phyloP scores from a whole-genome alignment of 2,329 filamentous ascomycete genomes.

The Fusarium avenaceum region DNA sequence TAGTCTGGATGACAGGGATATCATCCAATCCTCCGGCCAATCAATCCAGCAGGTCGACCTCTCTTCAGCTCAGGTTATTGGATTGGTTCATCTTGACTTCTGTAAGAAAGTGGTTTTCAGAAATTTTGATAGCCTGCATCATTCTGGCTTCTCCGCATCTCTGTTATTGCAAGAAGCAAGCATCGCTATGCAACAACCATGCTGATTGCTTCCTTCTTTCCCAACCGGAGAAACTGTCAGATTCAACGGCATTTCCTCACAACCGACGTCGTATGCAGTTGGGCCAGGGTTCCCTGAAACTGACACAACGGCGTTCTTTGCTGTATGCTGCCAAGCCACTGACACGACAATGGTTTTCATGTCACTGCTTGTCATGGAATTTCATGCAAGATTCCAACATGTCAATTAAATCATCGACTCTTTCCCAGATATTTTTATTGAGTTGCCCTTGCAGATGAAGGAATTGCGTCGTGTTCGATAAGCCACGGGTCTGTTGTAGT shows the following conservation, averaged over 20 bases:
- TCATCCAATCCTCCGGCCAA: slow-evolving; percentile 16
- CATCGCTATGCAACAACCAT: slow-evolving; percentile 1
- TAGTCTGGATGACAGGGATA: slow-evolving; percentile 13
- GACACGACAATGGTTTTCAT: slow-evolving; percentile 13
- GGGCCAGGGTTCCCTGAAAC: slow-evolving; percentile 42
- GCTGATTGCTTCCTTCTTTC: neutral
- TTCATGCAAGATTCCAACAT: slow-evolving; percentile 10
- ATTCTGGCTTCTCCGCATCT: slow-evolving; percentile 9
- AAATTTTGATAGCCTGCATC: slow-evolving; percentile 1
- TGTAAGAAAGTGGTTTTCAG: slow-evolving; percentile 3
- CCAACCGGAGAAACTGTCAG: neutral
- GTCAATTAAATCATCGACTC: slow-evolving; percentile 23
- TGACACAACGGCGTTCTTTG: slow-evolving; percentile 39
- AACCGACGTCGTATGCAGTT: slow-evolving; percentile 28
- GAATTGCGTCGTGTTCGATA: slow-evolving; percentile 1
- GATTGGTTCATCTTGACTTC: neutral
- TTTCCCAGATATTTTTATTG: neutral
- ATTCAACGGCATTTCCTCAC: slow-evolving; percentile 4
- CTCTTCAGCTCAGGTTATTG: slow-evolving; percentile 1
- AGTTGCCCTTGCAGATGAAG: slow-evolving; percentile 26
- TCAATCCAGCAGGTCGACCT: slow-evolving; percentile 15
- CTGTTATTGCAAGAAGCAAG: neutral
- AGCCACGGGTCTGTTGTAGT: neutral
- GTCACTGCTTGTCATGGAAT: neutral
- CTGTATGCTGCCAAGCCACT: slow-evolving; percentile 32